Conservation (phyloP, 2,329 filamentous ascomycete species). For the Alternaria tenuissima region DNA sequence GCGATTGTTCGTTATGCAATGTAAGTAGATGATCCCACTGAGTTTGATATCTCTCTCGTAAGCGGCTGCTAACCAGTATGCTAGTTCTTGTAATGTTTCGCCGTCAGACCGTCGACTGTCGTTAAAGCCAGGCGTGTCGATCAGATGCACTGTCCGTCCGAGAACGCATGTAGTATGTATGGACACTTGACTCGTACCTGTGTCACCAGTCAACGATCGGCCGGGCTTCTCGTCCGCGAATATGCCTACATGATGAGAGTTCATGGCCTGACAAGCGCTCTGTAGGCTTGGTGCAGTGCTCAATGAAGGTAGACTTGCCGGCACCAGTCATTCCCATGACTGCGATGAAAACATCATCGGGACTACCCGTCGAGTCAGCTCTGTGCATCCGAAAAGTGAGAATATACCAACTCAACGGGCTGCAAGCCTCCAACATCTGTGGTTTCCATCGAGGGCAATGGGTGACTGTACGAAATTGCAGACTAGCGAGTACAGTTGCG, state of each 20-base stretch:
- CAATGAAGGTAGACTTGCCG: slow-evolving; percentile 53
- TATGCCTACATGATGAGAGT: slow-evolving; percentile 1
- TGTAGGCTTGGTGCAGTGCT: slow-evolving; percentile 9
- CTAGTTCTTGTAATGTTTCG: slow-evolving; percentile 54
- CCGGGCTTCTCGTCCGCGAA: not conserved
- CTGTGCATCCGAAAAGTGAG: not conserved
- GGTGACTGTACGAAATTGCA: not conserved
- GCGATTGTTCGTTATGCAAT: slow-evolving; percentile 55
- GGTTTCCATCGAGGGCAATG: not conserved
- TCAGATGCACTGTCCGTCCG: slow-evolving; percentile 12
- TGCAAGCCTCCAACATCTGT: not conserved
- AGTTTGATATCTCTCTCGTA: slow-evolving; percentile 47
- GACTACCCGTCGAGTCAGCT: not conserved
- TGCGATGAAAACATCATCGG: slow-evolving; percentile 36
- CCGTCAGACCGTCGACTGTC: slow-evolving; percentile 47
- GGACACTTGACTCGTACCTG: slow-evolving; percentile 3
- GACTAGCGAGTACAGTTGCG: not conserved
- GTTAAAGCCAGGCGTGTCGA: slow-evolving; percentile 26
- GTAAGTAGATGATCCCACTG: slow-evolving; percentile 58
- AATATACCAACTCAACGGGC: slow-evolving; percentile 1
- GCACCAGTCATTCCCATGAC: slow-evolving; percentile 54
- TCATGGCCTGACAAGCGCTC: not conserved
- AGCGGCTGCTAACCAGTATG: slow-evolving; percentile 48
- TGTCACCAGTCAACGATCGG: not conserved
- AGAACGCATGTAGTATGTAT: slow-evolving; percentile 9